Evolutionary conservation across 495 filamentous ascomycete genomes (phyloP).

Genomic region (Usnea hakonensis): DNA sequence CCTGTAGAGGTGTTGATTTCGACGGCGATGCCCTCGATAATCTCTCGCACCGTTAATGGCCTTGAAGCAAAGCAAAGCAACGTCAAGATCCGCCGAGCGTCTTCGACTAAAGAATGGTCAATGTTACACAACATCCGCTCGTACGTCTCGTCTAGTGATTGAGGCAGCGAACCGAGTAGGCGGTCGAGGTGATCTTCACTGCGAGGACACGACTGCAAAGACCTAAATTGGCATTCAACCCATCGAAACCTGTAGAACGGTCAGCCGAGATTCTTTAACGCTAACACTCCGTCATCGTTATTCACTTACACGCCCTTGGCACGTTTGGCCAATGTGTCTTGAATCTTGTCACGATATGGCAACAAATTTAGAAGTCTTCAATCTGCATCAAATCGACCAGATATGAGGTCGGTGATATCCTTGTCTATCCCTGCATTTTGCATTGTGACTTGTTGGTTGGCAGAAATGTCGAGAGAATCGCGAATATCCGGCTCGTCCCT

Average conservation of each 20-base stretch:
- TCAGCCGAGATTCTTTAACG: constrained; percentile 3
- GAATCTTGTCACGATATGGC: constrained; percentile 26
- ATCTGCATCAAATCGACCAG: constrained; percentile 26
- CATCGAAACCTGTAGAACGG: constrained; percentile 33
- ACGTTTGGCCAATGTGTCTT: constrained; percentile 21
- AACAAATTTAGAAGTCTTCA: constrained; percentile 26
- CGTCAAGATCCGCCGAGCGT: constrained; percentile 32
- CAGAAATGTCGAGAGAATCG: constrained; percentile 23
- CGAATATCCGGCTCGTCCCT: constrained; percentile 33
- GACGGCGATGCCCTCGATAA: constrained; percentile 30
- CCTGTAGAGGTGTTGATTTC: constrained; percentile 20
- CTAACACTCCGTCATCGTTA: neutral
- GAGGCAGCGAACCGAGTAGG: constrained; percentile 29
- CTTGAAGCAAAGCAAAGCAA: constrained; percentile 30
- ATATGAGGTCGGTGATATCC: constrained; percentile 31
- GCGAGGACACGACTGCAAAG: constrained; percentile 22
- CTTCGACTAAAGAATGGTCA: constrained; percentile 21
- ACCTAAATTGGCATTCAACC: constrained; percentile 33
- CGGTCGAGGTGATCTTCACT: constrained; percentile 28
- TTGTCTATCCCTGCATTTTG: constrained; percentile 25
- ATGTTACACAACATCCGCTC: constrained; percentile 31
- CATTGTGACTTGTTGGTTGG: constrained; percentile 21
- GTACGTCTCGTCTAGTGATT: constrained; percentile 33
- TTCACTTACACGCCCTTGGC: constrained; percentile 33
- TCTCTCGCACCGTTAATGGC: constrained; percentile 29